phyloP scores from a whole-genome alignment of 768 basidiomycete genomes.

The Kwoniella dejecticola region DNA sequence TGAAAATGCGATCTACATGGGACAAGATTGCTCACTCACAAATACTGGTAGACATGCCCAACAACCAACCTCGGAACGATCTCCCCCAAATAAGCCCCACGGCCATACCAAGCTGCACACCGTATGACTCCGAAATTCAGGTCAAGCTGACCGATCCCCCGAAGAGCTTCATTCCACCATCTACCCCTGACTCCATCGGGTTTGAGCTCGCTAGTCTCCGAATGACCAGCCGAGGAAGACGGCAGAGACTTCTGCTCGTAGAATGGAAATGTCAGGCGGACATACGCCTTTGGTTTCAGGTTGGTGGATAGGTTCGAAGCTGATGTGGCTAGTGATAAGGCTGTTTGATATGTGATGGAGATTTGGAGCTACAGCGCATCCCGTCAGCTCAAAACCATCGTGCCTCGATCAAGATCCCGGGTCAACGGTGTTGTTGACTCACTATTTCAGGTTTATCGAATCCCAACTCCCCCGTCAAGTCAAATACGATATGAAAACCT shows the following conservation, averaged over 20 bases:
- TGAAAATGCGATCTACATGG: not conserved
- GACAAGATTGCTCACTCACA: conserved; percentile 32
- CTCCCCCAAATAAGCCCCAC: conserved; percentile 44
- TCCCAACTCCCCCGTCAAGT: conserved; percentile 50
- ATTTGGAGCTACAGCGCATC: conserved; percentile 45
- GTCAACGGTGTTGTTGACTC: too few relatives aligned
- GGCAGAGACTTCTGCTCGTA: conserved; percentile 52
- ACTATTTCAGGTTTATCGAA: conserved; percentile 52
- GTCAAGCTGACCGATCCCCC: conserved; percentile 35
- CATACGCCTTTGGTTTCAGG: conserved; percentile 37
- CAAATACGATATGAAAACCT: conserved; percentile 49
- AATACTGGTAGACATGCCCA: conserved; percentile 47
- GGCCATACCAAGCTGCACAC: conserved; percentile 49
- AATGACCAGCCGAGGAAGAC: conserved; percentile 37
- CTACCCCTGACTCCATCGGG: conserved; percentile 49
- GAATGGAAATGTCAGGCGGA: conserved; percentile 49
- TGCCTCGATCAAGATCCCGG: not conserved
- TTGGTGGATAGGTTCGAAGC: conserved; percentile 28
- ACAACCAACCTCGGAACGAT: conserved; percentile 46
- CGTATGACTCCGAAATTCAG: conserved; percentile 47
- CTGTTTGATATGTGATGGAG: conserved; percentile 46
- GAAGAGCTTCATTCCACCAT: conserved; percentile 53
- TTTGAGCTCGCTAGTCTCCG: conserved; percentile 36
- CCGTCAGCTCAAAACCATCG: not conserved
- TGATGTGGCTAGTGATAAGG: conserved; percentile 42